A percentile compares a stretch with the other conserved stretches of the same genome.
Evolutionary conservation across 148 eudicot genomes (phyloP).

Genomic region (Rhododendron williamsianum): DNA sequence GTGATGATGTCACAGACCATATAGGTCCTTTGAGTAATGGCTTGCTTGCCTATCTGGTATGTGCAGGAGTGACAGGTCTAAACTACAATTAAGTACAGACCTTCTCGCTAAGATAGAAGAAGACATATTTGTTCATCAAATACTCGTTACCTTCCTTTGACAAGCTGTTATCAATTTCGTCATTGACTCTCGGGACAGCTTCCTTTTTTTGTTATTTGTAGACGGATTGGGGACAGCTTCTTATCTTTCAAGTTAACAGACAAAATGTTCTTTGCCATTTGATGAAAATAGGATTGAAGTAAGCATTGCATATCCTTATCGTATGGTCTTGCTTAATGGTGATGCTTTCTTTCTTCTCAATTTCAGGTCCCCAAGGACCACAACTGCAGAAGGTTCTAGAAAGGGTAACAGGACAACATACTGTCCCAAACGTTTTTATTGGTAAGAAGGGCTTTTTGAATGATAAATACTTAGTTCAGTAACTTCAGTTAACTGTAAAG

Average conservation of each 20-base stretch:
- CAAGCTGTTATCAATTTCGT: background rate
- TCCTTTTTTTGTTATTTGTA: background rate
- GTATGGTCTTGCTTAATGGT: background rate
- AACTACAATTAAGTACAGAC: background rate
- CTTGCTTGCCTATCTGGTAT: background rate
- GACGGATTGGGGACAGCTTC: background rate
- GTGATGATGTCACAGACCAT: background rate
- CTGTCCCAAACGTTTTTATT: constrained; percentile 92
- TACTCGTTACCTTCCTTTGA: background rate
- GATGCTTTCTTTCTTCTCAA: constrained; percentile 1
- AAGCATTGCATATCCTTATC: background rate
- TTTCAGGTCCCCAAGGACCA: constrained; percentile 83
- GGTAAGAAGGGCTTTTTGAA: constrained; percentile 36
- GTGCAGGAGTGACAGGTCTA: background rate
- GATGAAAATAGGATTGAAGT: background rate
- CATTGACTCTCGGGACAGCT: background rate
- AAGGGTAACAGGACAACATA: constrained; percentile 76
- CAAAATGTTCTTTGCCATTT: background rate
- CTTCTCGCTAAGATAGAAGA: background rate
- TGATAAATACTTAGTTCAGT: background rate
- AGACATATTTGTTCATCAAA: background rate
- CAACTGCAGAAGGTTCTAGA: constrained; percentile 81
- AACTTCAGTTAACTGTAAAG: background rate
- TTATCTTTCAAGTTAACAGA: background rate
- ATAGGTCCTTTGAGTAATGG: background rate